Evolutionary conservation across 2,329 filamentous ascomycete genomes (phyloP), one percentile per base, ranked within the genome.

Genomic region (Ceratocystis destructans): DNA sequence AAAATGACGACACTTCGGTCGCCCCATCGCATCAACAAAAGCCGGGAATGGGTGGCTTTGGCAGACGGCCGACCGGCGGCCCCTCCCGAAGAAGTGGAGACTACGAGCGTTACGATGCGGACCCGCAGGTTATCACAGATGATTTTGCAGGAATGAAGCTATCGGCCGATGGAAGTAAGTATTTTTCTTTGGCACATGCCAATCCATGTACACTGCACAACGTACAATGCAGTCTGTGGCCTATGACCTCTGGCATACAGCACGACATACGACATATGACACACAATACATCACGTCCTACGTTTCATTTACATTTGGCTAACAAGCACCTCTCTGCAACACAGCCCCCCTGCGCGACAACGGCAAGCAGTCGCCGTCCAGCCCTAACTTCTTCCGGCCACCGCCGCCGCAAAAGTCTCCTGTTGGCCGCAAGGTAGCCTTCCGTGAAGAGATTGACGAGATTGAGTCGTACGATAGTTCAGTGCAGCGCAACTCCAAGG

Each of bases 81-180:
- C 75, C 79, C 61, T 81, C 81, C 69, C 82, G 87, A 71, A 83
- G 88, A 71, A 96, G 92, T 74, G 87, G 87, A 50, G 93, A 97
- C 74, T 90, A 92, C 69, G 88, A 92, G 71, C 86, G 90, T 67
- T 99, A 99, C 73, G 94, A 99, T 74, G 91, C 92, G 33, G 94
- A 99, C 74, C 94, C 93, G 37, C 86, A 92, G 73, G 85, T 97
- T 46, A 80, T 99, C 41, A 86, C 87, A 69, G 93, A 96, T 72
- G 92, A 97, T 73, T 97, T 99, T 77, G 83, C 84, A 15, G 83
- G 84, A 41, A 87, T 87, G 75, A 83, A 82, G 72, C 80, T 87
- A 68, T 79, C 82, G 45, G 77, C 78, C 25, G 84, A 87, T 71
- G 83, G 84, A 64, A 84, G 84, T 87, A 76, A 77, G 84, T 77